Base-by-base conservation (phyloP, 805 yeast species). In the Hanseniaspora meyeri region DNA sequence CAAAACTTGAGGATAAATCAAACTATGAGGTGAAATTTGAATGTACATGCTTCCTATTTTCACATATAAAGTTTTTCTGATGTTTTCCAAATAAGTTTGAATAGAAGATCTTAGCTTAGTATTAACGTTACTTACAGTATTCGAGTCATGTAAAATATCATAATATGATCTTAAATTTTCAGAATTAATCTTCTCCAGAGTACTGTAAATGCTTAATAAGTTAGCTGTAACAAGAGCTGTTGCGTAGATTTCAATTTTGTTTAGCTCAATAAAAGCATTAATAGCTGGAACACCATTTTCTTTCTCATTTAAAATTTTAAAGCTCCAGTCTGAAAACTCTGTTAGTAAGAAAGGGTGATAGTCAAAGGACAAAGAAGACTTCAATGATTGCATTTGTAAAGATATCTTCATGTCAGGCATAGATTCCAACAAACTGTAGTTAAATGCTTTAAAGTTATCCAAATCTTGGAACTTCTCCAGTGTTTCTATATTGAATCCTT, bases 171-270 rank as follows among this genome's bases (percentile, higher is more conserved):
- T 73, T 60, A 75, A 76, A 61, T 80, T 83, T 60, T 87, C 95
- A 61, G 83, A 85, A 40, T 80, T 74, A 72, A 89, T 82, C 62
- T 95, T 74, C 51, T 77, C 68, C 19, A 87, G 70, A 1, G 93
- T 81, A 56, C 82, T 81, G 63, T 79, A 77, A 47, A 93, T 82
- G 67, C 90, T 96, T 60, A 83, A 74, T 34, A 87, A 72, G 63
- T 85, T 88, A 0, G 96, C 83, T 0, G 93, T 93, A 0, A 95
- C 83, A 63, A 93, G 74, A 0, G 95, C 88, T 0, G 97, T 90
- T 59, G 85, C 72, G 63, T 78, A 87, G 2, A 87, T 63, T 57
- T 79, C 79, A 16, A 83, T 73, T 0, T 79, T 71, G 1, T 74
- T 79, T 59, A 83, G 74, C 11, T 71, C 70, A 2, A 77, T 65